Evolutionary conservation across 1,284 basidiomycete genomes (phyloP).

Genomic region (Papiliotrema flavescens): DNA sequence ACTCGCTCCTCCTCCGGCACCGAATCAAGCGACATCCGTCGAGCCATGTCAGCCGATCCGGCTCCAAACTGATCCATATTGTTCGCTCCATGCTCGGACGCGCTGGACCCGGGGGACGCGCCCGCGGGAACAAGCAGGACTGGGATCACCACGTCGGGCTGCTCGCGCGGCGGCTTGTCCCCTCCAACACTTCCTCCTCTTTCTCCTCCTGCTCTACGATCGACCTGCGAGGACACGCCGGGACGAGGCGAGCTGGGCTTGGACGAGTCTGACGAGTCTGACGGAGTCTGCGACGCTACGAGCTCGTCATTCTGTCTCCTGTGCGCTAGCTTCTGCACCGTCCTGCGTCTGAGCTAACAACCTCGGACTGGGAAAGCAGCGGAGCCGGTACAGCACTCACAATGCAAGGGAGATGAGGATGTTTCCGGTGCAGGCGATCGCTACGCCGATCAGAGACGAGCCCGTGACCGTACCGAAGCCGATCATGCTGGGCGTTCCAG

Average conservation of each 20-base stretch:
- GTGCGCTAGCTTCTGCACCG: conserved; percentile 89
- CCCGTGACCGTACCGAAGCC: conserved; percentile 20
- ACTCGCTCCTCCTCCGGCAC: too few relatives aligned
- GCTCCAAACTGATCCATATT: too few relatives aligned
- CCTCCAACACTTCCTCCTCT: not conserved
- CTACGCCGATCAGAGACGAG: conserved; percentile 70
- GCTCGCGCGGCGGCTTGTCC: too few relatives aligned
- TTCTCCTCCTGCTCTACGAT: not conserved
- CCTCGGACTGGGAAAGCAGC: not conserved
- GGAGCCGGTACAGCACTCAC: conserved; percentile 23
- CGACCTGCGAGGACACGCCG: not conserved
- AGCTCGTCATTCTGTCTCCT: conserved; percentile 58
- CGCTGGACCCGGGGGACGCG: too few relatives aligned
- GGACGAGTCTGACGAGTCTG: not conserved
- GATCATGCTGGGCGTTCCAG: not conserved
- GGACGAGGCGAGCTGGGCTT: not conserved
- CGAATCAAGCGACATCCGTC: too few relatives aligned
- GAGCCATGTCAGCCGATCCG: too few relatives aligned
- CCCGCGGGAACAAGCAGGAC: conserved; percentile 7
- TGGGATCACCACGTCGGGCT: conserved; percentile 5
- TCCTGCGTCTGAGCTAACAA: conserved; percentile 40
- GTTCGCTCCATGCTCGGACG: too few relatives aligned
- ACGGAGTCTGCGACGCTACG: not conserved
- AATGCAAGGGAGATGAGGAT: conserved; percentile 84
- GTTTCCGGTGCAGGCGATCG: conserved; percentile 78